Evolutionary conservation across 768 basidiomycete species (phyloP).

Genomic region (Rhizopogon rudus): DNA sequence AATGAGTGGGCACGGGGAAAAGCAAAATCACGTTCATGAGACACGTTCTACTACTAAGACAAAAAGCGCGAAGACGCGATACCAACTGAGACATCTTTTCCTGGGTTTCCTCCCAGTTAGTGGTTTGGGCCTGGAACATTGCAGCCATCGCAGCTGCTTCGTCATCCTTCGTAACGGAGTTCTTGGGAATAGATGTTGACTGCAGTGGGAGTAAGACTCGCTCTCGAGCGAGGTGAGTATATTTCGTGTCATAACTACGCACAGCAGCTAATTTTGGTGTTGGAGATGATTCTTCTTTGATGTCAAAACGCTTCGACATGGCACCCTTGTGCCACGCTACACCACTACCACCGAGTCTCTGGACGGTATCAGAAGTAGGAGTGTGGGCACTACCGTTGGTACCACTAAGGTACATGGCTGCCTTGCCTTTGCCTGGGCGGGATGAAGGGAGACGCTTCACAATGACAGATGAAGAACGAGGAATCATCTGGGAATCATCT

Average conservation of each 20-base stretch:
- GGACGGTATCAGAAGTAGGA: slow-evolving; percentile 46
- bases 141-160: slow-evolving; percentile 97
- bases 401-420: slow-evolving; percentile 66
- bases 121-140: slow-evolving; percentile 92
- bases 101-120: slow-evolving; percentile 98
- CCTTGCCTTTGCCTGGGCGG: slow-evolving; percentile 79
- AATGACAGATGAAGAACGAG: slow-evolving; percentile 90
- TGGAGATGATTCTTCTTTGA: slow-evolving; percentile 55
- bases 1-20: slow-evolving; percentile 21
- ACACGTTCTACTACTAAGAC: slow-evolving; percentile 61
- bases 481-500: slow-evolving; percentile 89
- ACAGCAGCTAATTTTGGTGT: slow-evolving; percentile 20
- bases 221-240: slow-evolving; percentile 13
- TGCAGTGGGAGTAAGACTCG: slow-evolving; percentile 25
- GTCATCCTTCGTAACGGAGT: slow-evolving; percentile 54
- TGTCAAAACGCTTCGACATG: slow-evolving; percentile 89
- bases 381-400: slow-evolving; percentile 33
- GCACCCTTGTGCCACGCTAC: slow-evolving; percentile 62
- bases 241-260: slow-evolving; percentile 29
- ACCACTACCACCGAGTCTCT: slow-evolving; percentile 29
- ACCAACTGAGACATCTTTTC: slow-evolving; percentile 99
- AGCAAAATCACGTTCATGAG: slow-evolving; percentile 65
- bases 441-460: slow-evolving; percentile 85
- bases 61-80: slow-evolving; percentile 51
- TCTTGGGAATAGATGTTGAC: slow-evolving; percentile 38